Conservation (phyloP, 257 asterid species). For the Lavandula angustifolia region DNA sequence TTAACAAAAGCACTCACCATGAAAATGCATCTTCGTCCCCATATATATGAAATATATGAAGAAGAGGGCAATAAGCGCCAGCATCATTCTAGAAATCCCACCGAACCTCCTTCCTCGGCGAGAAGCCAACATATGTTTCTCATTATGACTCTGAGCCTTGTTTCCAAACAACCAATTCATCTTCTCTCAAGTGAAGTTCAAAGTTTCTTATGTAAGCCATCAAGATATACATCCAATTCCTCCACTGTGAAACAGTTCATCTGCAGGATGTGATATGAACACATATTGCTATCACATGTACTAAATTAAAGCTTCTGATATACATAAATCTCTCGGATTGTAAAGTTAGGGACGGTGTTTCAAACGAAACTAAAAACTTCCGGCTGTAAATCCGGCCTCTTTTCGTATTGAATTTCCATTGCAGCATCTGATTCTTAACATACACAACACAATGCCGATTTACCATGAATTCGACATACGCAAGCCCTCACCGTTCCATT, state of each 20-base stretch:
- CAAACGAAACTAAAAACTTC: background rate
- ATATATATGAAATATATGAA: constrained; percentile 56
- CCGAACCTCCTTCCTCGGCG: constrained; percentile 62
- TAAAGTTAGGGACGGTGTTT: background rate
- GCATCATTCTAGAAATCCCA: constrained; percentile 49
- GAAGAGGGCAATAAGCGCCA: constrained; percentile 57
- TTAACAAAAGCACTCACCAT: constrained; percentile 49
- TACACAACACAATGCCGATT: background rate
- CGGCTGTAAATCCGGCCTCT: background rate
- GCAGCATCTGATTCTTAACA: too few species aligned
- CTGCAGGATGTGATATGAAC: constrained; percentile 34
- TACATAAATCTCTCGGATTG: background rate
- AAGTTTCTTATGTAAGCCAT: constrained; percentile 53
- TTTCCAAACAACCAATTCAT: constrained; percentile 39
- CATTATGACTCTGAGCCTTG: constrained; percentile 47
- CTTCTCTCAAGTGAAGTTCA: constrained; percentile 54
- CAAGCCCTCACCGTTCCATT: background rate
- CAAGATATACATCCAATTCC: constrained; percentile 38
- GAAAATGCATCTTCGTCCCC: constrained; percentile 65
- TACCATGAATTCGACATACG: background rate
- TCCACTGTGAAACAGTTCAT: constrained; percentile 45
- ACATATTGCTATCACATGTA: constrained; percentile 1
- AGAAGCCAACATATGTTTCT: constrained; percentile 38
- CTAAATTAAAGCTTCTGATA: background rate
- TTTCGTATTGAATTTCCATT: background rate